phyloP scores from a whole-genome alignment of 2,329 filamentous ascomycete genomes.

The Ophiostoma himal-ulmi region DNA sequence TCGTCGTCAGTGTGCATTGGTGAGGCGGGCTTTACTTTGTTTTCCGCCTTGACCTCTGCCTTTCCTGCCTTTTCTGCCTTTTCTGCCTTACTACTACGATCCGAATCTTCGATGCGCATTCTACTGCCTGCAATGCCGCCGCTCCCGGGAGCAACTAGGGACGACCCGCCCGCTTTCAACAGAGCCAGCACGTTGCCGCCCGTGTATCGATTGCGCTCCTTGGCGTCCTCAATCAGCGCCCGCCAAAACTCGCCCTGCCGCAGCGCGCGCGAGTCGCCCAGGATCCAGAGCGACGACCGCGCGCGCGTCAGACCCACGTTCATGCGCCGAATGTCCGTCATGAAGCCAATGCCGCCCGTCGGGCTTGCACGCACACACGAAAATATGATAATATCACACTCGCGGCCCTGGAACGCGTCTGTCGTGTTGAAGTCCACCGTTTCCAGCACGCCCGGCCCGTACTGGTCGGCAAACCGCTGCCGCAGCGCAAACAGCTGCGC shows the following conservation, averaged over 20 bases:
- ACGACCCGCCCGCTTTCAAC: conserved; percentile 31
- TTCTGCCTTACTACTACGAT: neutral
- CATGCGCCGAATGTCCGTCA: conserved; percentile 97
- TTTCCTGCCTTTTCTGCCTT: neutral
- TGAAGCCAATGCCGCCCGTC: conserved; percentile 95
- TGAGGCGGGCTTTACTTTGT: neutral
- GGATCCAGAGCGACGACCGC: conserved; percentile 92
- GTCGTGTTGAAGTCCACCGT: conserved; percentile 97
- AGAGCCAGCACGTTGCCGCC: conserved; percentile 52
- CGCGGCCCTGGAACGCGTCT: conserved; percentile 93
- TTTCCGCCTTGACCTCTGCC: neutral
- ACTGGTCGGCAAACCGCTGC: conserved; percentile 63
- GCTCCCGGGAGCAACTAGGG: neutral
- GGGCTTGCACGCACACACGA: conserved; percentile 91
- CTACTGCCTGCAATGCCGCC: neutral
- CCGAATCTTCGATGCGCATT: neutral
- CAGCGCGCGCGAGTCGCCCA: conserved; percentile 84
- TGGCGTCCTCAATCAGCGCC: conserved; percentile 76
- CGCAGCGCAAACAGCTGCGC: conserved; percentile 80
- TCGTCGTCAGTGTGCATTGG: conserved; percentile 16
- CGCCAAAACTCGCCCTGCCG: conserved; percentile 87
- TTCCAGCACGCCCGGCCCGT: conserved; percentile 68
- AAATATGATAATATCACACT: conserved; percentile 98
- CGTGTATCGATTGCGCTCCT: conserved; percentile 68
- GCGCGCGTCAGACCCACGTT: conserved; percentile 96